phyloP scores from a whole-genome alignment of 306 rosid species.

The Vigna radiata region DNA sequence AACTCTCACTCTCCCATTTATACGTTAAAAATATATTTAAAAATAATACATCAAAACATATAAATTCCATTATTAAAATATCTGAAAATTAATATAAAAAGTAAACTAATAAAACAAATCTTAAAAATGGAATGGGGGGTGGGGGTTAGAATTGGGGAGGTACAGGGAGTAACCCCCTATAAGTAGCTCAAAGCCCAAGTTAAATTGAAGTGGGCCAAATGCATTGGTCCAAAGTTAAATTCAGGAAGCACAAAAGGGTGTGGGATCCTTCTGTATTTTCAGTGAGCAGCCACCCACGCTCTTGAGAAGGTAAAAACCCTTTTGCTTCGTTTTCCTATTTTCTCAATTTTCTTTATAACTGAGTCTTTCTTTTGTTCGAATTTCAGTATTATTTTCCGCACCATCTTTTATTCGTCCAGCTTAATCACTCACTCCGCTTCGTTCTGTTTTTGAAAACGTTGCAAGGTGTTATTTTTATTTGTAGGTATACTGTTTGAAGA shows the following conservation, averaged over 20 bases:
- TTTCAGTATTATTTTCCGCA: background rate
- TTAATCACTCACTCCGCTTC: background rate
- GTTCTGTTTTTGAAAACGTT: background rate
- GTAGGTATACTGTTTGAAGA: conserved; percentile 36
- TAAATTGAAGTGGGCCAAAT: background rate
- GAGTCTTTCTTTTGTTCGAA: background rate
- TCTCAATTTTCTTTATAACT: conserved; percentile 21
- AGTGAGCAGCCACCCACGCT: background rate
- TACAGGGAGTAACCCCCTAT: no score
- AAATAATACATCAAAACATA: no score
- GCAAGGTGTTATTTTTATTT: background rate
- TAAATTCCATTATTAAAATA: no score
- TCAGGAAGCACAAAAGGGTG: background rate
- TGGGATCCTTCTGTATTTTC: background rate
- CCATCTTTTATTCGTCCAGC: background rate
- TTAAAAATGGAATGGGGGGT: no score
- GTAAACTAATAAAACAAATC: no score
- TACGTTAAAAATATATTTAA: no score
- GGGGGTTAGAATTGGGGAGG: no score
- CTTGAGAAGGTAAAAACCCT: conserved; percentile 18
- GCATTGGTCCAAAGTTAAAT: background rate
- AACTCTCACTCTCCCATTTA: no score
- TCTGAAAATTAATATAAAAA: no score
- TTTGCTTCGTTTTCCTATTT: conserved; percentile 2
- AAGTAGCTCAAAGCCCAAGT: conserved; percentile 7